Base-by-base conservation (phyloP, 495 filamentous ascomycete genomes). In the Annulohypoxylon nitens region DNA sequence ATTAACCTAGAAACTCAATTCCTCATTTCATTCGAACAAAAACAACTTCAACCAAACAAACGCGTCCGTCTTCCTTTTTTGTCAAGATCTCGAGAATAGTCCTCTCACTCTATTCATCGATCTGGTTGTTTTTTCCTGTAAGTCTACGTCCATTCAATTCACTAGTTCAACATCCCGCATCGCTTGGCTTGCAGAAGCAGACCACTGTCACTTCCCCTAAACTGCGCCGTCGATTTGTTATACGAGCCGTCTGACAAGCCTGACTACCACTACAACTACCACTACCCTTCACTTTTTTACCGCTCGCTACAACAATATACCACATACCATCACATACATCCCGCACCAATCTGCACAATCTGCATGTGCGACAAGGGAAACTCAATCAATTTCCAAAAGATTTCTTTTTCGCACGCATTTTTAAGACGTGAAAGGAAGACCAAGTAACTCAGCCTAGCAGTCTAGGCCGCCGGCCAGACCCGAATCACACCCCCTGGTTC, bases 401-500 rank as follows among this genome's bases (percentile, higher is more conserved):
- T 65, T 60, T 30, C 34, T 18, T 60, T 34, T 55, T 69, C 33
- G 30, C 61, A 53, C 43, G 37, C 47, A 30, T 14, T 67, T 41
- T 23, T 59, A 68, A 58, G 37, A 73, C 50, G 23, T 34, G 51
- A 36, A 66, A 25, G 25, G 25, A 55, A 66, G 69, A 39, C 64
- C 64, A 65, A 61, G 53, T 64, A 64, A 69, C 43, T 26, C n/a
- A 45, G 20, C 26, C 47, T 53, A 41, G 37, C 43, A 64, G 41
- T 67, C 69, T 66, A 71, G 64, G 41, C 59, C 54, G 14, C 43
- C 66, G 64, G 67, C 60, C 67, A 68, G 59, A 65, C 43, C 65
- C 67, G 55, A 70, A 73, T 68, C 64, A 47, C 30, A 63, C 64
- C 73, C 70, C 73, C 73, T 57, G 67, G 67, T 59, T 69, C 73